phyloP scores from a whole-genome alignment of 2,329 filamentous ascomycete genomes.

The Myriosclerotinia curreyana region DNA sequence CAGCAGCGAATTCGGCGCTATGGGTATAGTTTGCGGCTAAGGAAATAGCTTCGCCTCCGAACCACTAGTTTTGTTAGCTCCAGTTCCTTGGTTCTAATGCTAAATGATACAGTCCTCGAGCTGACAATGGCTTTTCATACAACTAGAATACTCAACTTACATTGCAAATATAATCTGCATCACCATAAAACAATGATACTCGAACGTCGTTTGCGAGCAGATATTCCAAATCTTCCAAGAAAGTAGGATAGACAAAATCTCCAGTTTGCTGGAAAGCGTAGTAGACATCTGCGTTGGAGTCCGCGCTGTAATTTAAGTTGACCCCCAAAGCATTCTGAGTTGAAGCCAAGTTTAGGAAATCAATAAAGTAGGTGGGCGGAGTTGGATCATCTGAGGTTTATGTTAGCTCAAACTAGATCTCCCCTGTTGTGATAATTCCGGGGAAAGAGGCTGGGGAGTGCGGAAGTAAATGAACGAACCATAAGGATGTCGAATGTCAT shows the following conservation, averaged over 20 bases:
- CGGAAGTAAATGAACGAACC: not conserved
- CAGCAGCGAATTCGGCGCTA: slow-evolving; percentile 48
- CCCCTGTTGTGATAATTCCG: not conserved
- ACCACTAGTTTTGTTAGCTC: slow-evolving; percentile 36
- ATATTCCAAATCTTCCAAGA: slow-evolving; percentile 47
- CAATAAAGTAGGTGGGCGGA: slow-evolving; percentile 48
- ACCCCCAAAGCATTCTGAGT: slow-evolving; percentile 23
- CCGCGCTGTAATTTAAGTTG: slow-evolving; percentile 17
- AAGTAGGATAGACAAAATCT: slow-evolving; percentile 61
- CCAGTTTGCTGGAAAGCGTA: slow-evolving; percentile 48
- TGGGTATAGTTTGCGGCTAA: slow-evolving; percentile 48
- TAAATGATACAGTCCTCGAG: not conserved
- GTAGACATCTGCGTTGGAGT: slow-evolving; percentile 42
- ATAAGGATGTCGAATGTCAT: slow-evolving; percentile 52
- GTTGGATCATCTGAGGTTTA: slow-evolving; percentile 45
- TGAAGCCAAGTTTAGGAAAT: slow-evolving; percentile 35
- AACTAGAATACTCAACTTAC: slow-evolving; percentile 10
- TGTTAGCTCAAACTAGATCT: not conserved
- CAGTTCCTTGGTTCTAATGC: not conserved
- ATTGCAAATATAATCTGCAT: slow-evolving; percentile 42
- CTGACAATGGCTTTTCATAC: not conserved
- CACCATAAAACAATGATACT: slow-evolving; percentile 56
- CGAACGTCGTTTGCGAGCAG: slow-evolving; percentile 49
- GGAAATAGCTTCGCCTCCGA: slow-evolving; percentile 57
- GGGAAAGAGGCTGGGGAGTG: not conserved